Evolutionary conservation across 345 rosid species (phyloP).

Genomic region (Sonneratia caseolaris): DNA sequence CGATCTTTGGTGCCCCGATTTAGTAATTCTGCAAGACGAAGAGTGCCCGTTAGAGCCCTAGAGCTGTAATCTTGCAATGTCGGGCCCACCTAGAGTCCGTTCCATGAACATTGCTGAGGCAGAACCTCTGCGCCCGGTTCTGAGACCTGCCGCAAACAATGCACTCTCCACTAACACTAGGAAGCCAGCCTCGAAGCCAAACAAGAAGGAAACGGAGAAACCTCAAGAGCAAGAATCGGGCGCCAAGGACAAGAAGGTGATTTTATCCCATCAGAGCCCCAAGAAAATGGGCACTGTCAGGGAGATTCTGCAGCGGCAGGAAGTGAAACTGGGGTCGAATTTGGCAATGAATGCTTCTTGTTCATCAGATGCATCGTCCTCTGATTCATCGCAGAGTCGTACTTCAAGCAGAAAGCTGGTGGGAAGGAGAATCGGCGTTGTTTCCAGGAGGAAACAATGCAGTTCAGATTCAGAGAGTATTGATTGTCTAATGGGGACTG

Average conservation of each 20-base stretch:
- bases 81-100: conserved; percentile 49
- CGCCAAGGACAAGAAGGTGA: conserved; percentile 27
- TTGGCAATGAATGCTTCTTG: conserved; percentile 53
- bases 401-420: conserved; percentile 40
- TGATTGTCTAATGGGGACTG: conserved; percentile 18
- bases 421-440: conserved; percentile 18
- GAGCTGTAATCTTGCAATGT: conserved; percentile 24
- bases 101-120: conserved; percentile 31
- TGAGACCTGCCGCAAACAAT: conserved; percentile 55
- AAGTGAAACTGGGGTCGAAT: conserved; percentile 14
- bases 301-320: conserved; percentile 30
- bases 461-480: conserved; percentile 20
- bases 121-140: conserved; percentile 38
- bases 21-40: neutral
- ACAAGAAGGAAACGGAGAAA: conserved; percentile 32
- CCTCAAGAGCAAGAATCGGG: conserved; percentile 14
- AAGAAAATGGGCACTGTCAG: conserved; percentile 26
- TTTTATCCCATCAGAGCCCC: conserved; percentile 14
- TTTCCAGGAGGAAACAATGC: conserved; percentile 29
- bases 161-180: conserved; percentile 14
- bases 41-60: neutral
- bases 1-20: neutral
- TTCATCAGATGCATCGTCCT: conserved; percentile 74
- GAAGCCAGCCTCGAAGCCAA: conserved; percentile 24
- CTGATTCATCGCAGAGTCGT: conserved; percentile 60